A percentile compares a stretch with the other conserved stretches of the same genome.
phyloP scores from a whole-genome alignment of 1,284 basidiomycete genomes.

The Cerioporus squamosus region DNA sequence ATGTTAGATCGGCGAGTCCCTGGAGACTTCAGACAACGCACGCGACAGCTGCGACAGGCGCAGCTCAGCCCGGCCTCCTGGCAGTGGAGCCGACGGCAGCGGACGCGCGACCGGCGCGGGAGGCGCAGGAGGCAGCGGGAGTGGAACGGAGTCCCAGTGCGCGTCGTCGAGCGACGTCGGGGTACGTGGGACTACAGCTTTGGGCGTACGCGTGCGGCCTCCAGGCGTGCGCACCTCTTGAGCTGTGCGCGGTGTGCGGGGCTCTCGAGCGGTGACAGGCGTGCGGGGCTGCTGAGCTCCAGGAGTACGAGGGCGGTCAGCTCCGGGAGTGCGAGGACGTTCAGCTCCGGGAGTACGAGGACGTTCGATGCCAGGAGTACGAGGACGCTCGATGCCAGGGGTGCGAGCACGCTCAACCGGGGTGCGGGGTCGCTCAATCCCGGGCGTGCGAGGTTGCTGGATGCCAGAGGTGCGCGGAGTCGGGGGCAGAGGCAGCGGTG shows the following conservation, averaged over 20 bases:
- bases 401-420: background rate
- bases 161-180: constrained; percentile 24
- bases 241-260: background rate
- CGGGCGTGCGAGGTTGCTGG: background rate
- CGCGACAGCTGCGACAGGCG: constrained; percentile 18
- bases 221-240: constrained; percentile 1
- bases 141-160: constrained; percentile 11
- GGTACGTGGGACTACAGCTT: constrained; percentile 16
- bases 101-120: constrained; percentile 5
- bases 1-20: constrained; percentile 7
- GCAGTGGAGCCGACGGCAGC: constrained; percentile 2
- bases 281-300: constrained; percentile 1
- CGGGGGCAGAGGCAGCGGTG: background rate
- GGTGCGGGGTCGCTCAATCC: background rate
- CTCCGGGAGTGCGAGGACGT: background rate
- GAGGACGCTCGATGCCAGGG: background rate
- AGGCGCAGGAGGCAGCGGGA: constrained; percentile 1
- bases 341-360: background rate
- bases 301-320: constrained; percentile 1
- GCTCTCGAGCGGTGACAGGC: background rate
- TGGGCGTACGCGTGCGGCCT: constrained; percentile 6
- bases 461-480: background rate
- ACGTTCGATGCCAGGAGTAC: background rate
- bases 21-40: constrained; percentile 19
- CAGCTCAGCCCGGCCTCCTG: constrained; percentile 14